Base-by-base conservation (phyloP, 2,329 filamentous ascomycete genomes). In the Macrophomina tecta region DNA sequence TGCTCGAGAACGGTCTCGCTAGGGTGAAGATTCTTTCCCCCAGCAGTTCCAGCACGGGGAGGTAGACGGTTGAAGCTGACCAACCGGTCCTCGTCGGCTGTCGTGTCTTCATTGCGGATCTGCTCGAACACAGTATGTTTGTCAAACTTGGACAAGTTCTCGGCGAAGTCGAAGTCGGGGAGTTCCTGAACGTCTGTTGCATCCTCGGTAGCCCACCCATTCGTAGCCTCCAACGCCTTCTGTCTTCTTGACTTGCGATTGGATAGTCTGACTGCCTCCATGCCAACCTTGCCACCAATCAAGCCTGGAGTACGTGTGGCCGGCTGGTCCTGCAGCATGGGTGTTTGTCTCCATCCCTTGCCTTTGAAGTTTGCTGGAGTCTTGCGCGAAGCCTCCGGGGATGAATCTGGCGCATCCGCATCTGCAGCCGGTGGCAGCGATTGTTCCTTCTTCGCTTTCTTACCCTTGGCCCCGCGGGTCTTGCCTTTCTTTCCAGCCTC, bases 201-300 rank as follows among this genome's bases (percentile, higher is more conserved):
- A 74, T 98, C 94, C 75, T 97, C 95, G 0, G 94, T 97, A 4
- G 92, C 93, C 94, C 94, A 98, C 3, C 93, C 94, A 76, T 93
- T 96, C 51, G 92, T 79, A 64, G 85, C 82, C 66, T 87, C 85
- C 75, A 78, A 78, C 73, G 80, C 82, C 67, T 81, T 82, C 70
- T 83, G 82, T 34, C 82, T 82, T 65, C 82, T 81, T 36, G 74
- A 77, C 72, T 80, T 81, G 67, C 76, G 79, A 63, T 77, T 79
- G 49, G 76, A 79, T 11, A 74, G 73, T 65, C 74, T 73, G 14
- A 75, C 76, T 45, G 79, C 78, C 69, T 75, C 74, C 18, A 76
- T 66, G 18, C 77, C 77, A 30, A 79, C 74, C 65, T 72, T 73
- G 16, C 77, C 77, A 23, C 74, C 76, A 60, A 79, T 80, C 12